Evolutionary conservation across 768 basidiomycete species (phyloP).

Genomic region (Dacryopinax spathularia): DNA sequence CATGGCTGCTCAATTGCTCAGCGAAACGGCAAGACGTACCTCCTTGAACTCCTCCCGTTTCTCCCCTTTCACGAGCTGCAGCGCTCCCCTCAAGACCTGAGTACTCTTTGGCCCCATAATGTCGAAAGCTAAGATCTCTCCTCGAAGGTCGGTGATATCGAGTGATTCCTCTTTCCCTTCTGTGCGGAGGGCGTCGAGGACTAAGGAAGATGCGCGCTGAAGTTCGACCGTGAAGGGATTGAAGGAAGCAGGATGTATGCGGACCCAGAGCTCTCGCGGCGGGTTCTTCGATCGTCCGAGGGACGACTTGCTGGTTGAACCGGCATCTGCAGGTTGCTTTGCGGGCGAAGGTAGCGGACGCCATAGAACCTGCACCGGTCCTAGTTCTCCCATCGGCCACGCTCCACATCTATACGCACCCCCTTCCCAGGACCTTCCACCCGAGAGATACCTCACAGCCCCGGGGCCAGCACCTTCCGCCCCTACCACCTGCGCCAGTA

Average conservation of each 20-base stretch:
- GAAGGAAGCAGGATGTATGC: slow-evolving; percentile 62
- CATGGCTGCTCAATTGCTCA: not conserved
- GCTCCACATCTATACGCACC: slow-evolving; percentile 44
- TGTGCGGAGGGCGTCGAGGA: slow-evolving; percentile 27
- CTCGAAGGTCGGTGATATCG: slow-evolving; percentile 57
- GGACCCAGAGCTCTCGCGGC: slow-evolving; percentile 63
- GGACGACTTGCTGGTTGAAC: slow-evolving; percentile 5
- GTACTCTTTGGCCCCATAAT: slow-evolving; percentile 76
- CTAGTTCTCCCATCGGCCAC: slow-evolving; percentile 60
- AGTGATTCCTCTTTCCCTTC: slow-evolving; percentile 25
- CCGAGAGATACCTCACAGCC: slow-evolving; percentile 45
- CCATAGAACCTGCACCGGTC: slow-evolving; percentile 66
- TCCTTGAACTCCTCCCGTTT: slow-evolving; percentile 43
- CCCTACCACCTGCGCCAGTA: slow-evolving; percentile 48
- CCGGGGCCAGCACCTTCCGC: slow-evolving; percentile 47
- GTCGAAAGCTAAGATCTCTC: slow-evolving; percentile 67
- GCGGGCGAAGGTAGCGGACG: slow-evolving; percentile 22
- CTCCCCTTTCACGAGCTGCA: slow-evolving; percentile 30
- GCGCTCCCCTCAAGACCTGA: slow-evolving; percentile 38
- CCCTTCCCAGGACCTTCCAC: slow-evolving; percentile 51
- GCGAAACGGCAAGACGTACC: slow-evolving; percentile 26
- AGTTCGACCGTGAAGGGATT: slow-evolving; percentile 42
- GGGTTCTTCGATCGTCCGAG: slow-evolving; percentile 18
- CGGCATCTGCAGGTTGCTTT: slow-evolving; percentile 7
- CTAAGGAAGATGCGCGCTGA: slow-evolving; percentile 35